Percentiles rank a stretch among this genome's conserved stretches.
phyloP scores from a whole-genome alignment of 177 flowering plant species.

The Vitis hybrid region DNA sequence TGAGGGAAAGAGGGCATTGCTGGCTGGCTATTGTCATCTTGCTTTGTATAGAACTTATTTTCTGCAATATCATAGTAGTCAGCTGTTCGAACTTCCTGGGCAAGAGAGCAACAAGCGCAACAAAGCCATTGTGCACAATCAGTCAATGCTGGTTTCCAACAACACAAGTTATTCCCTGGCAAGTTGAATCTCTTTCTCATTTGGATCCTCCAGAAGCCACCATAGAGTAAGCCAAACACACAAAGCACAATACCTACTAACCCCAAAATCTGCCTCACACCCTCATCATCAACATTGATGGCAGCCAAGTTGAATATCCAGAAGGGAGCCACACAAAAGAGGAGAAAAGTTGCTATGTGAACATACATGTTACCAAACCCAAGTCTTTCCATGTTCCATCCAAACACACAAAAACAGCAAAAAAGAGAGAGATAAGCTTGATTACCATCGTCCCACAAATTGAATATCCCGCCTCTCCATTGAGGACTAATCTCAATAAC shows the following conservation, averaged over 20 bases:
- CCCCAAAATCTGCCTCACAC: slow-evolving; percentile 51
- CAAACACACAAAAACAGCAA: slow-evolving; percentile 87
- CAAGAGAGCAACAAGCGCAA: slow-evolving; percentile 90
- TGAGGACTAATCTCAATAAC: slow-evolving; percentile 48
- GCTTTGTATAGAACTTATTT: slow-evolving; percentile 14
- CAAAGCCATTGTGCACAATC: slow-evolving; percentile 85
- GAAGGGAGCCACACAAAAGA: slow-evolving; percentile 86
- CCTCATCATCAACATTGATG: slow-evolving; percentile 62
- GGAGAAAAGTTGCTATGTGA: slow-evolving; percentile 78
- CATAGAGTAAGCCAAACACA: slow-evolving; percentile 79
- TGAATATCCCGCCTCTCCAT: slow-evolving; percentile 85
- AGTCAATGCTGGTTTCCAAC: slow-evolving; percentile 49
- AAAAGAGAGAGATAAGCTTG: slow-evolving; percentile 79
- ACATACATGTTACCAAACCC: slow-evolving; percentile 97
- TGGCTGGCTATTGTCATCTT: background rate
- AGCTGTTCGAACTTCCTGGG: slow-evolving; percentile 87
- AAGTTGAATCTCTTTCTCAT: slow-evolving; percentile 87
- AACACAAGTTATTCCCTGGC: slow-evolving; percentile 61
- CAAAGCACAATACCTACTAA: slow-evolving; percentile 72
- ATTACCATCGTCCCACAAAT: slow-evolving; percentile 79
- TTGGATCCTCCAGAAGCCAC: slow-evolving; percentile 96
- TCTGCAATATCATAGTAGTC: slow-evolving; percentile 77
- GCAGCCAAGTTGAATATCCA: slow-evolving; percentile 88
- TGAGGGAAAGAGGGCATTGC: slow-evolving; percentile 10
- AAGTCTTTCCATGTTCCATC: slow-evolving; percentile 97